Evolutionary conservation across 257 asterid genomes (phyloP).

Genomic region (Verbena officinalis): DNA sequence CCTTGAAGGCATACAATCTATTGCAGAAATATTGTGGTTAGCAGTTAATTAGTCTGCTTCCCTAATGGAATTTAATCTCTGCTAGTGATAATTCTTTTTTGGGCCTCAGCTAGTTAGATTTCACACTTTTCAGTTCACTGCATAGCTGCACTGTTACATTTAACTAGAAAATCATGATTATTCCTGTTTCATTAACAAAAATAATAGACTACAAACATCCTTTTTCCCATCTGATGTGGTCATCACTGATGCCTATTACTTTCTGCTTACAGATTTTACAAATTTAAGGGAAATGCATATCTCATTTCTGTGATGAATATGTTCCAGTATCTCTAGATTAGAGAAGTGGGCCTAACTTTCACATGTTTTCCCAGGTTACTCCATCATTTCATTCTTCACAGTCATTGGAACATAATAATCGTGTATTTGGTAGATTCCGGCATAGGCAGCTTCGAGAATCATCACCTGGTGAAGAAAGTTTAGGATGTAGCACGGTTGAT

Average conservation of each 20-base stretch:
- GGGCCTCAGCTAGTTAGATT: conserved; percentile 11
- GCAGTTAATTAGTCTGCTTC: conserved; percentile 6
- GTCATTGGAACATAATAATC: conserved; percentile 59
- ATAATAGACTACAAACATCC: not conserved
- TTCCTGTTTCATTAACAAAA: not conserved
- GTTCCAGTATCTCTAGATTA: conserved; percentile 8
- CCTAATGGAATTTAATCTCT: conserved; percentile 9
- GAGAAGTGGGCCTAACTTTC: conserved; percentile 27
- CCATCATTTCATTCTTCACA: conserved; percentile 56
- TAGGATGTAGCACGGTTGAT: conserved; percentile 82
- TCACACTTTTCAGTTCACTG: conserved; percentile 13
- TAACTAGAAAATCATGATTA: conserved; percentile 16
- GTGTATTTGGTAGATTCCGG: conserved; percentile 89
- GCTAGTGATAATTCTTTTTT: conserved; percentile 3
- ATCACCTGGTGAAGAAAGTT: conserved; percentile 62
- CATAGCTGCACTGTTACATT: conserved; percentile 12
- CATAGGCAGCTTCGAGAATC: conserved; percentile 61
- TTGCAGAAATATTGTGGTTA: conserved; percentile 16
- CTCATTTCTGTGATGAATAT: not conserved
- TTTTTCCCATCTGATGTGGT: conserved; percentile 9
- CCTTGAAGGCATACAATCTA: not conserved
- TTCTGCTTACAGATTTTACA: conserved; percentile 19
- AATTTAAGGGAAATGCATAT: conserved; percentile 4
- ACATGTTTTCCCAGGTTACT: conserved; percentile 61
- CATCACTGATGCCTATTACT: conserved; percentile 9